Conservation (phyloP, 805 yeast genomes). For the Suhomyces tanzawaensis region DNA sequence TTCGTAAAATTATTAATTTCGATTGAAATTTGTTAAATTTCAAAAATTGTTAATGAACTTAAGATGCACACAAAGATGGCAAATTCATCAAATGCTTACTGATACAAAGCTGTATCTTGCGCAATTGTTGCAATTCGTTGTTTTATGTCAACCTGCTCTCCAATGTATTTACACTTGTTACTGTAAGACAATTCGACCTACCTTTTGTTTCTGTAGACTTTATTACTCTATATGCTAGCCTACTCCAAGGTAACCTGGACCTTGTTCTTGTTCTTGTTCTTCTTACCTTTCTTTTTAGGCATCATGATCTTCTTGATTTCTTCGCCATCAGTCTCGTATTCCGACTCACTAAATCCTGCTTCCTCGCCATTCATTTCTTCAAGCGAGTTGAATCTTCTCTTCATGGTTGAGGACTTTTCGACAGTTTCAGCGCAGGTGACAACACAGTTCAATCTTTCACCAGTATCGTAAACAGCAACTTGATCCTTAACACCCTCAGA, state of each 20-base stretch:
- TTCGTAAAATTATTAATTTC: too few species aligned
- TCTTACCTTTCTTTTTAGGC: slow-evolving; percentile 43
- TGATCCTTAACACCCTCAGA: slow-evolving; percentile 58
- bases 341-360: slow-evolving; percentile 55
- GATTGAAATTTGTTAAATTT: too few species aligned
- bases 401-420: slow-evolving; percentile 71
- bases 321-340: slow-evolving; percentile 73
- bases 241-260: slow-evolving; percentile 53
- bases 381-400: slow-evolving; percentile 45
- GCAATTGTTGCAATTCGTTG: too few species aligned
- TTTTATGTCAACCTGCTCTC: too few species aligned
- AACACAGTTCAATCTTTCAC: slow-evolving; percentile 88
- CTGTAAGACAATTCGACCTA: too few species aligned
- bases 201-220: too few species aligned
- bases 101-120: too few species aligned
- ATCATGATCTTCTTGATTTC: slow-evolving; percentile 58
- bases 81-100: too few species aligned
- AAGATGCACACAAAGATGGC: not conserved
- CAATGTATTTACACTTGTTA: too few species aligned
- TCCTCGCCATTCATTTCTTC: slow-evolving; percentile 21
- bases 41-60: not conserved
- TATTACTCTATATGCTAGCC: too few species aligned
- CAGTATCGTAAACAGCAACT: slow-evolving; percentile 85
- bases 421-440: slow-evolving; percentile 71
- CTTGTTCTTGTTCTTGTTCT: slow-evolving; percentile 23